Evolutionary conservation across 495 filamentous ascomycete species (phyloP).

Genomic region (Daldinia vernicosa): DNA sequence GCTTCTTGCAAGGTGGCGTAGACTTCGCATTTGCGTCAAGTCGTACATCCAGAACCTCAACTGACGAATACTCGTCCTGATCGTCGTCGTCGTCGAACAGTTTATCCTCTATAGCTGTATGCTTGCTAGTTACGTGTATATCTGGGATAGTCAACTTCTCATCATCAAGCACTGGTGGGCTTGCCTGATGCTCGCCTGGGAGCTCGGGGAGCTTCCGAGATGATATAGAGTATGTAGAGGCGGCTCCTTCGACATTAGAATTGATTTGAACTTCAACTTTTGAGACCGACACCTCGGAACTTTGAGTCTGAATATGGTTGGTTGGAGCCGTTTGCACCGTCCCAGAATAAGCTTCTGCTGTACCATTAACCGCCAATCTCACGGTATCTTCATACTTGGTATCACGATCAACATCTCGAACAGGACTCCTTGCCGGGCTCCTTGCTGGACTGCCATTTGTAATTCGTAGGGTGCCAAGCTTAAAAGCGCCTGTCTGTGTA

Average conservation of each 20-base stretch:
- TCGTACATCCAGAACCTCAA: constrained; percentile 53
- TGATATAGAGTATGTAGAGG: constrained; percentile 28
- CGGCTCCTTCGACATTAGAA: constrained; percentile 46
- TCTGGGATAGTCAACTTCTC: constrained; percentile 37
- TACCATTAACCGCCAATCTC: background rate
- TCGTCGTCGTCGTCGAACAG: constrained; percentile 60
- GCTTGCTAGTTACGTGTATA: constrained; percentile 57
- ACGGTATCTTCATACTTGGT: background rate
- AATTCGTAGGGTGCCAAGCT: constrained; percentile 66
- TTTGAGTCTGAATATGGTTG: background rate
- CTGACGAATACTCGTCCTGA: constrained; percentile 47
- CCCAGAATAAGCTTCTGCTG: constrained; percentile 12
- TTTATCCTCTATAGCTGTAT: constrained; percentile 58
- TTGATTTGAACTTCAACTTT: constrained; percentile 7
- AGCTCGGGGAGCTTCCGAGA: background rate
- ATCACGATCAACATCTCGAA: constrained; percentile 14
- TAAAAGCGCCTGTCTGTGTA: constrained; percentile 65
- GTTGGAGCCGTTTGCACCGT: background rate
- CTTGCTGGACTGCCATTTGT: constrained; percentile 62
- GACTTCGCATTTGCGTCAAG: constrained; percentile 54
- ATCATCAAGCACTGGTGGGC: constrained; percentile 7
- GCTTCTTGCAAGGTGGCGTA: constrained; percentile 23
- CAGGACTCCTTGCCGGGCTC: constrained; percentile 41
- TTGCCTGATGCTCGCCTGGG: constrained; percentile 17
- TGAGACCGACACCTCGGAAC: background rate